Conservation (phyloP, 2,329 filamentous ascomycete species). For the Penicillium italicum region DNA sequence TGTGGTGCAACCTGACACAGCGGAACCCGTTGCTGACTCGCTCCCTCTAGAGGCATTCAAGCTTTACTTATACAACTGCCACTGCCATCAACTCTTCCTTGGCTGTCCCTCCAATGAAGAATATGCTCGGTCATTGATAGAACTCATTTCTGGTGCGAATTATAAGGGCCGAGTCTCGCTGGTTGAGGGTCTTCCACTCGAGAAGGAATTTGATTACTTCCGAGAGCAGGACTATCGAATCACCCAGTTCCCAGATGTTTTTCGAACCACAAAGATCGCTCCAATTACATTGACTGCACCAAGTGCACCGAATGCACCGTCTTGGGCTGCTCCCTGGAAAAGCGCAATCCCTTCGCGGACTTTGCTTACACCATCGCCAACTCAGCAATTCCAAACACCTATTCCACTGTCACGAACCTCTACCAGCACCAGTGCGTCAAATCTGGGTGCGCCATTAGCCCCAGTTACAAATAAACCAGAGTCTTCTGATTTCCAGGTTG, state of each 20-base stretch:
- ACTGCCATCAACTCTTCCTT: slow-evolving; percentile 59
- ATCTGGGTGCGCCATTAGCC: slow-evolving; percentile 33
- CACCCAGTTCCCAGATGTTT: slow-evolving; percentile 51
- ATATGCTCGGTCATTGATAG: slow-evolving; percentile 53
- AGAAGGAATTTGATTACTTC: slow-evolving; percentile 50
- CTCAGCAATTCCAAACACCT: slow-evolving; percentile 27
- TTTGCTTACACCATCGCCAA: slow-evolving; percentile 37
- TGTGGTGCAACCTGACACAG: slow-evolving; percentile 13
- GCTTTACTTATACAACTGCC: slow-evolving; percentile 54
- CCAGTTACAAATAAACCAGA: slow-evolving; percentile 36
- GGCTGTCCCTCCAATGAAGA: slow-evolving; percentile 57
- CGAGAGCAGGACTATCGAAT: slow-evolving; percentile 46
- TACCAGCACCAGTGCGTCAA: slow-evolving; percentile 40
- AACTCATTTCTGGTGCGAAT: slow-evolving; percentile 45
- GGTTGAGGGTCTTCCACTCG: slow-evolving; percentile 55
- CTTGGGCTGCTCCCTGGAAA: slow-evolving; percentile 34
- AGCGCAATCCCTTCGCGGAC: slow-evolving; percentile 28
- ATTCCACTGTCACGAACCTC: slow-evolving; percentile 36
- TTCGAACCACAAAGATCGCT: slow-evolving; percentile 51
- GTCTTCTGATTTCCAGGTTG: slow-evolving; percentile 38
- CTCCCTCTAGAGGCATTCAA: slow-evolving; percentile 50
- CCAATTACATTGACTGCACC: not conserved
- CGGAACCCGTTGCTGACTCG: slow-evolving; percentile 23
- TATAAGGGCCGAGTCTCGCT: slow-evolving; percentile 51
- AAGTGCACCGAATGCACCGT: slow-evolving; percentile 17